Base-by-base conservation (phyloP, 805 yeast species). In the Candida ulmi region DNA sequence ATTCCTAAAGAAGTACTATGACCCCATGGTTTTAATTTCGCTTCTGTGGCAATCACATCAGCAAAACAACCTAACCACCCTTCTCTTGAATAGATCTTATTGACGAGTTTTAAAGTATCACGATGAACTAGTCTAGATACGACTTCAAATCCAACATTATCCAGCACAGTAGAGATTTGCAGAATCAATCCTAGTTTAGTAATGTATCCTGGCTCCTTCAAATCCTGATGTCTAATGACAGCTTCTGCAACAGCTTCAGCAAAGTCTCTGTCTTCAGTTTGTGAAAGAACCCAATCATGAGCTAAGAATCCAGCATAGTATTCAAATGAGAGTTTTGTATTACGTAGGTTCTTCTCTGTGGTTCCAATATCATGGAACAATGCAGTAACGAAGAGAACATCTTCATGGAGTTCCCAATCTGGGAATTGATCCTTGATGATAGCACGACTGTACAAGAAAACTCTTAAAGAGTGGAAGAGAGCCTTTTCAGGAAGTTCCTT, bases 201-300 rank as follows among this genome's bases (percentile, higher is more conserved):
- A 25, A 30, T 36, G 19, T 17, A 37, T 9, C 40, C 40, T 2
- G 13, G 4, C 13, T 26, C 32, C 8, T 31, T 37, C 23, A 32
- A 11, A 15, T 29, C 35, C 15, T 31, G 35, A 13, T 37, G 40
- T 26, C 40, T 31, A 16, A 31, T 21, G n/a, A 38, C 17, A 9
- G 40, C 40, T 33, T 38, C 41, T 3, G 31, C 26, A 17, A 34
- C 41, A 24, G 37, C 37, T 13, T 34, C 37, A 4, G 35, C 34
- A 17, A 13, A 38, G 24, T 21, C 24, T 5, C 29, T 32, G 5
- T 13, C 8, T 2, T 12, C 13, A 24, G 25, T 33, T 12, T 33
- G 12, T 12, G 24, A 18, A 12, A 34, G 9, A 2, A 38, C 17
- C 16, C 18, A 33, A 4, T 38, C 31, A 19, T 32, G 30, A 8